Evolutionary conservation across 352 stramenopile genomes (phyloP).

Genomic region (Globisporangium abappressorium): DNA sequence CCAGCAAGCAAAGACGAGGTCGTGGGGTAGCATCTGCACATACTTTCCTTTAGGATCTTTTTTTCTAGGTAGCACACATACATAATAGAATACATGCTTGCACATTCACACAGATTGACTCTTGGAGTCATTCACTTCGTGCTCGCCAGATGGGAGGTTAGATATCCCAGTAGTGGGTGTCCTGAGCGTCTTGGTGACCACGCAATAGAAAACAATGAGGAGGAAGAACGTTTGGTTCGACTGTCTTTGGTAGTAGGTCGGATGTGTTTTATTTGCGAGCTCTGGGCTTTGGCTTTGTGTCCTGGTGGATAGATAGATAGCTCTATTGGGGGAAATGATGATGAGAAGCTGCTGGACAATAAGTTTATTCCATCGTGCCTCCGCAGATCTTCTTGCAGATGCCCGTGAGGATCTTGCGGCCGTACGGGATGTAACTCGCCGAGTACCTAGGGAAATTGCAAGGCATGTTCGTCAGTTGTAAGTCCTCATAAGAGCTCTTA

Average conservation of each 20-base stretch:
- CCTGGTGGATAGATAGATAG: too few relatives aligned
- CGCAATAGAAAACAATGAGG: too few relatives aligned
- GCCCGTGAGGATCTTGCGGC: conserved; percentile 70
- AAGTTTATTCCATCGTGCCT: conserved; percentile 18
- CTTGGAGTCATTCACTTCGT: too few relatives aligned
- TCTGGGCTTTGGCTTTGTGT: neutral
- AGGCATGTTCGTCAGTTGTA: neutral
- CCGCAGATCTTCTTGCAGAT: conserved; percentile 69
- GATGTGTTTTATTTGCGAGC: neutral
- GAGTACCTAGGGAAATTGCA: conserved; percentile 48
- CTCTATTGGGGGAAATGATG: too few relatives aligned
- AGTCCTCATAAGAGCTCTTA: neutral
- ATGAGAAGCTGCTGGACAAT: too few relatives aligned
- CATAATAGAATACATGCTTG: neutral
- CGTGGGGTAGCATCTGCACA: neutral
- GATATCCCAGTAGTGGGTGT: too few relatives aligned
- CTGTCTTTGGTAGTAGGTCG: too few relatives aligned
- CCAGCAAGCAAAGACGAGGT: neutral
- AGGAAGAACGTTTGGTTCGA: too few relatives aligned
- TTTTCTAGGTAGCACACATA: neutral
- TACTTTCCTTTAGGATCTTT: conserved; percentile 5
- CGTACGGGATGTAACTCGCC: conserved; percentile 82
- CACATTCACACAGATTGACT: neutral
- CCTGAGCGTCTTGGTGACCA: too few relatives aligned
- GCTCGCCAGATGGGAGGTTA: too few relatives aligned